Conservation (phyloP, 2,329 filamentous ascomycete species). For the Amauroascus niger region DNA sequence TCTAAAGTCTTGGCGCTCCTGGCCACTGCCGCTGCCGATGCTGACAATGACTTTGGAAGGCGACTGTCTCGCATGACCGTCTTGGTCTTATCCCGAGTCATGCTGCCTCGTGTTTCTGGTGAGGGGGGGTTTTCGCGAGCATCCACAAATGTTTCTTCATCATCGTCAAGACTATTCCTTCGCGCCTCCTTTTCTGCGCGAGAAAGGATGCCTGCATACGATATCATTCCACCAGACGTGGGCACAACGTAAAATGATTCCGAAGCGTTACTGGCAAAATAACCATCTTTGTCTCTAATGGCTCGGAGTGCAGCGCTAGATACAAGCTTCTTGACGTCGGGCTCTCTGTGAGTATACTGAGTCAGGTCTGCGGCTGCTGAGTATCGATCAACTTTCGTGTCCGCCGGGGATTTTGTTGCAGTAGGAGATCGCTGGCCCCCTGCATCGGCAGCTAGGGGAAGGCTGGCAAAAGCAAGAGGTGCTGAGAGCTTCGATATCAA, state of each 20-base stretch:
- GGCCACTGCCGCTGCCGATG: conserved; percentile 28
- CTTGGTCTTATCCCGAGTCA: conserved; percentile 30
- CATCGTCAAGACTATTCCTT: conserved; percentile 48
- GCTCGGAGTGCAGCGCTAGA: conserved; percentile 76
- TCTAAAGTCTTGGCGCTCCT: conserved; percentile 59
- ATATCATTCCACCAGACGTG: conserved; percentile 79
- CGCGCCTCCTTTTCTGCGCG: conserved; percentile 39
- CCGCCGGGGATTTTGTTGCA: conserved; percentile 22
- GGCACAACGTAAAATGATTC: conserved; percentile 92
- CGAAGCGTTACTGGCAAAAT: conserved; percentile 44
- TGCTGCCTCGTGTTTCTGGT: conserved; percentile 39
- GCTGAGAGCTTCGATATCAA: conserved; percentile 83
- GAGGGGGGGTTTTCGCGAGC: conserved; percentile 58
- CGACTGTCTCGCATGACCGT: conserved; percentile 28
- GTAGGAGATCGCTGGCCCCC: conserved; percentile 28
- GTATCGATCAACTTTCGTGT: conserved; percentile 30
- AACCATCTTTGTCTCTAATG: conserved; percentile 56
- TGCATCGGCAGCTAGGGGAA: conserved; percentile 58
- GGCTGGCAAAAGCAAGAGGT: conserved; percentile 81
- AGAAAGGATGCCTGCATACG: conserved; percentile 79
- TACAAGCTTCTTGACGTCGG: conserved; percentile 74
- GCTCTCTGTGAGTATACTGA: conserved; percentile 43
- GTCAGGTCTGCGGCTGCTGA: conserved; percentile 32
- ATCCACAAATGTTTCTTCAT: conserved; percentile 82
- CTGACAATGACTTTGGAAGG: conserved; percentile 19